A percentile compares a stretch with the other conserved stretches of the same genome.
Conservation (phyloP, 257 asterid genomes). For the Forsythia suspensa region DNA sequence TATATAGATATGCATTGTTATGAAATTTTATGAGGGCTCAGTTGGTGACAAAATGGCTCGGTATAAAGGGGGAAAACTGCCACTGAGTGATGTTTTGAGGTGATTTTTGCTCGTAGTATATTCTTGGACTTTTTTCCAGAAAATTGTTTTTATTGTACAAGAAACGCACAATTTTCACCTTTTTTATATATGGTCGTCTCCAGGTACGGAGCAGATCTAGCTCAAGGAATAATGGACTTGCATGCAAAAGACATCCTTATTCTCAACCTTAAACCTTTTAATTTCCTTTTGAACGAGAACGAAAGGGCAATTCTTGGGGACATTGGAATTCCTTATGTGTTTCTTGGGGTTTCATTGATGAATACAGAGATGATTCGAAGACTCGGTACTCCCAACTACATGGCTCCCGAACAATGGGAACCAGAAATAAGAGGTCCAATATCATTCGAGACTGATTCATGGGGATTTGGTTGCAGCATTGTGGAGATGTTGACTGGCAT, state of each 20-base stretch:
- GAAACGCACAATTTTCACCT: constrained; percentile 9
- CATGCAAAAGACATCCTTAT: constrained; percentile 50
- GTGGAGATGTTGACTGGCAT: constrained; percentile 64
- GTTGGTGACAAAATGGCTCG: constrained; percentile 54
- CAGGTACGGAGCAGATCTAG: constrained; percentile 60
- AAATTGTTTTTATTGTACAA: constrained; percentile 9
- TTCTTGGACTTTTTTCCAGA: background rate
- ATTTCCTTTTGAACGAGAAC: constrained; percentile 54
- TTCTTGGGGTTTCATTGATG: constrained; percentile 44
- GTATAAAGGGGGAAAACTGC: constrained; percentile 59
- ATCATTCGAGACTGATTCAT: constrained; percentile 63
- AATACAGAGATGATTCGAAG: constrained; percentile 40
- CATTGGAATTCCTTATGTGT: constrained; percentile 60
- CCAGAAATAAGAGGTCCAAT: constrained; percentile 71
- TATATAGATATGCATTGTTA: constrained; percentile 57
- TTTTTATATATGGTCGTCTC: background rate
- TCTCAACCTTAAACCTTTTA: constrained; percentile 66
- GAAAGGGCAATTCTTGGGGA: constrained; percentile 57
- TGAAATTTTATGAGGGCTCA: constrained; percentile 61
- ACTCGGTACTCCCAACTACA: constrained; percentile 64
- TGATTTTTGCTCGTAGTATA: constrained; percentile 10
- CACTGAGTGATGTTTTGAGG: constrained; percentile 58
- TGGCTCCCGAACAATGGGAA: constrained; percentile 81
- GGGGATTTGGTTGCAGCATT: constrained; percentile 73
- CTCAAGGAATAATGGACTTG: constrained; percentile 52